Percentiles rank a stretch among this genome's conserved stretches.
Conservation (phyloP, 2,329 filamentous ascomycete species). For the Chrysosphaeria jannelii region DNA sequence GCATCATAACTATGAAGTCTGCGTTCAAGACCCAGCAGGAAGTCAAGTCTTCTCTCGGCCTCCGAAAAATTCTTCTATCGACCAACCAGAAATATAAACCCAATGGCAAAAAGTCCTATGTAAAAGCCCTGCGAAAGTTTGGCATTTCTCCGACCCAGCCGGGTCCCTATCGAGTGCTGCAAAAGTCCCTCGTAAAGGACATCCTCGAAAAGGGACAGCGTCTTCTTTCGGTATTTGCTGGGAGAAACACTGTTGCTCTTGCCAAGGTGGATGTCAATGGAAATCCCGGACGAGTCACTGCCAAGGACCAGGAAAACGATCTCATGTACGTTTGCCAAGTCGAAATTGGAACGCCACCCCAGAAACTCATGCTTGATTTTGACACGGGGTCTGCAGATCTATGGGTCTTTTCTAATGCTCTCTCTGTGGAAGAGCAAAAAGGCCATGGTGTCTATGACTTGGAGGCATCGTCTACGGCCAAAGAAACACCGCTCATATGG, state of each 20-base stretch:
- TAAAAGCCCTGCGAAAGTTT: conserved; percentile 27
- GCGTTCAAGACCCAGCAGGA: conserved; percentile 9
- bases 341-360: conserved; percentile 30
- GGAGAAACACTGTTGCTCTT: conserved; percentile 8
- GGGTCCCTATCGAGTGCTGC: conserved; percentile 22
- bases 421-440: conserved; percentile 10
- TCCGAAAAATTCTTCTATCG: conserved; percentile 18
- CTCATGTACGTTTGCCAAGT: conserved; percentile 32
- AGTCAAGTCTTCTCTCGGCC: conserved; percentile 9
- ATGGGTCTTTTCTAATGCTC: conserved; percentile 28
- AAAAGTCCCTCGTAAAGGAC: conserved; percentile 14
- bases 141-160: conserved; percentile 8
- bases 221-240: neutral
- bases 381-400: conserved; percentile 42
- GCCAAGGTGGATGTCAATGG: conserved; percentile 8
- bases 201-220: neutral
- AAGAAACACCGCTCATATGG: conserved; percentile 21
- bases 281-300: conserved; percentile 18
- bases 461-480: conserved; percentile 27
- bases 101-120: conserved; percentile 31
- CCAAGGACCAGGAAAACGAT: conserved; percentile 37
- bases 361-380: conserved; percentile 31
- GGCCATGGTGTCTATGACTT: conserved; percentile 27
- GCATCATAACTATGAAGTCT: conserved; percentile 10
- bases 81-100: conserved; percentile 27